Percentiles rank a stretch among this genome's conserved stretches.
Evolutionary conservation across 176 grass and related monocot species (phyloP).

Genomic region (Musa acuminata): DNA sequence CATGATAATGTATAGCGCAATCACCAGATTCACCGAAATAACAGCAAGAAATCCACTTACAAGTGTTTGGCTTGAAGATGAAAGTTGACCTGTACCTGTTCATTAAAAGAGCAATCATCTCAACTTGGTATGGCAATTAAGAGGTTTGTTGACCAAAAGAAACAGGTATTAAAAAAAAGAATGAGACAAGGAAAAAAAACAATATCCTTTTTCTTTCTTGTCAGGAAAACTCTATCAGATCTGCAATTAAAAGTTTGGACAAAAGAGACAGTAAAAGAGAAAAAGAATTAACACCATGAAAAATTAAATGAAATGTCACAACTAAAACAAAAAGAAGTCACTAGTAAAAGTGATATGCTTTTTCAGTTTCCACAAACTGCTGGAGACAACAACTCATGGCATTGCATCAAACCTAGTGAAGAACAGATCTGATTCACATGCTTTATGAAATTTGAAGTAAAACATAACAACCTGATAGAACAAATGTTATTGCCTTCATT

Average conservation of each 20-base stretch:
- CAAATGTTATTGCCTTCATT: too few species aligned
- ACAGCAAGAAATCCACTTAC: conserved; percentile 78
- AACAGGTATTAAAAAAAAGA: not conserved
- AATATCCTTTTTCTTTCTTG: not conserved
- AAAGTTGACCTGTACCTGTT: conserved; percentile 51
- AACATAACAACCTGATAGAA: too few species aligned
- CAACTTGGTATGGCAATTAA: not conserved
- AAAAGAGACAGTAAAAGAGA: too few species aligned
- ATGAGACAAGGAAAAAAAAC: not conserved
- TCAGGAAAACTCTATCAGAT: not conserved
- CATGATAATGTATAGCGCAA: conserved; percentile 72
- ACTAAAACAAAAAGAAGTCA: too few species aligned
- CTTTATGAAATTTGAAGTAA: too few species aligned
- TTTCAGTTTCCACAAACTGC: too few species aligned
- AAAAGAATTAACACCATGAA: too few species aligned
- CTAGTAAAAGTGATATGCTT: too few species aligned
- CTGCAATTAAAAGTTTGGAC: not conserved
- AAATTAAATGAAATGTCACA: too few species aligned
- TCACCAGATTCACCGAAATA: conserved; percentile 75
- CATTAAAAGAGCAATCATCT: not conserved
- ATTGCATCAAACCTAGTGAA: too few species aligned
- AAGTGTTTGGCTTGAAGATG: conserved; percentile 53
- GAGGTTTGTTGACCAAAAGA: not conserved
- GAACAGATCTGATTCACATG: too few species aligned
- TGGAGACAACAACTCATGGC: too few species aligned